Conservation (phyloP, 2,329 filamentous ascomycete genomes). For the Xylariaceae sp. region DNA sequence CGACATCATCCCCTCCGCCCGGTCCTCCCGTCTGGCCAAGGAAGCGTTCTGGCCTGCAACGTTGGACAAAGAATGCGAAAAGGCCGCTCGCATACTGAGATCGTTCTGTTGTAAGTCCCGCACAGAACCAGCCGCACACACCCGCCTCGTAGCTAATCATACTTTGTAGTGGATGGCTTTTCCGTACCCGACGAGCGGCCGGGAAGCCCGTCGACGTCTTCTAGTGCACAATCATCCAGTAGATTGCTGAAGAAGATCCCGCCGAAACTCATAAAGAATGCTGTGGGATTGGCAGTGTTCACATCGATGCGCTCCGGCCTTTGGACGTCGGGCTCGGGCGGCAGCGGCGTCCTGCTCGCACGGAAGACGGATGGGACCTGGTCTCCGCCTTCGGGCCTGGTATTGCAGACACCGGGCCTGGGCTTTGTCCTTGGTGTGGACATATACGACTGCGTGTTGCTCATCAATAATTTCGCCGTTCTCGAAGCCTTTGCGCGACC, state of each 20-base stretch:
- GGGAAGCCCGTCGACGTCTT: constrained; percentile 26
- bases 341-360: constrained; percentile 80
- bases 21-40: constrained; percentile 51
- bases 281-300: constrained; percentile 87
- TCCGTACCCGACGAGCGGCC: constrained; percentile 40
- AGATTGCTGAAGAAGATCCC: constrained; percentile 76
- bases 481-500: constrained; percentile 78
- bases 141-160: constrained; percentile 14
- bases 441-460: constrained; percentile 91
- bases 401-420: constrained; percentile 82
- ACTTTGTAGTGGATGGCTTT: constrained; percentile 48
- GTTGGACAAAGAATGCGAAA: constrained; percentile 84
- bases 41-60: constrained; percentile 83
- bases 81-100: constrained; percentile 81
- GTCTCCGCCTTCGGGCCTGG: constrained; percentile 86
- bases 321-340: constrained; percentile 86
- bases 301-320: constrained; percentile 92
- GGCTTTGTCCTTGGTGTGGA: constrained; percentile 90
- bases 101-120: constrained; percentile 73
- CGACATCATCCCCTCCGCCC: constrained; percentile 51
- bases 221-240: constrained; percentile 43
- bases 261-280: constrained; percentile 75
- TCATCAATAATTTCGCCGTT: constrained; percentile 82
- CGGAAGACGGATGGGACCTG: constrained; percentile 80
- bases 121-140: constrained; percentile 18